These are phyloP conservation scores for Obelidium mucronatum DNA, from an alignment of 192 early-diverging fungal genomes.

Conservation along the genomic window DNA sequence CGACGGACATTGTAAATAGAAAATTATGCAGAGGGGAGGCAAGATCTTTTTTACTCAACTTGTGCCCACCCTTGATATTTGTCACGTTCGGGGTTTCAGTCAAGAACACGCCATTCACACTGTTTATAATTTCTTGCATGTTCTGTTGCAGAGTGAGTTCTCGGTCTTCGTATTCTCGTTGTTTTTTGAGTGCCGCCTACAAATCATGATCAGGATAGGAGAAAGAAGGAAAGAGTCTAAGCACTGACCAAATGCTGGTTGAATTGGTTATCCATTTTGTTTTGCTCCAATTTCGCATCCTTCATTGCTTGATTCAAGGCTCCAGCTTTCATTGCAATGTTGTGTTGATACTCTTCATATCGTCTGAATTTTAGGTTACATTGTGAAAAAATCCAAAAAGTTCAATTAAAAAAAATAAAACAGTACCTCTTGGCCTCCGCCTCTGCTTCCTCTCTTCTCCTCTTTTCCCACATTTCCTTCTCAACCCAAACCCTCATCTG, in stretches of 20 bases:
- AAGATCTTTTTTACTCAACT: slow-evolving; percentile 43
- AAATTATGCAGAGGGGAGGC: too few species aligned
- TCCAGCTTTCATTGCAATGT: slow-evolving; percentile 44
- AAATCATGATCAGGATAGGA: background rate
- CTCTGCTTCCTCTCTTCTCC: slow-evolving; percentile 40
- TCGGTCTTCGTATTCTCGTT: slow-evolving; percentile 43
- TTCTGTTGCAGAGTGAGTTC: slow-evolving; percentile 48
- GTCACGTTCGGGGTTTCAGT: slow-evolving; percentile 61
- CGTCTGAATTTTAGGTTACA: too few species aligned
- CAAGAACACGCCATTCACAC: slow-evolving; percentile 59
- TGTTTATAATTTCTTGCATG: slow-evolving; percentile 47
- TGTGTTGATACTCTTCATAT: slow-evolving; percentile 51
- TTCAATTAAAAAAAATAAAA: background rate
- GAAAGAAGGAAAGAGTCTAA: background rate
- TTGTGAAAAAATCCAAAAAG: background rate
- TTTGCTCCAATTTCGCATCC: slow-evolving; percentile 40
- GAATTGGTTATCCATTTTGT: slow-evolving; percentile 47
- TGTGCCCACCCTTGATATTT: slow-evolving; percentile 58
- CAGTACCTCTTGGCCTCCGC: slow-evolving; percentile 48
- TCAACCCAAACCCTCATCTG: slow-evolving; percentile 61
- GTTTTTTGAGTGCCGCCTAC: slow-evolving; percentile 49
- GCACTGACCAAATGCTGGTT: slow-evolving; percentile 50
- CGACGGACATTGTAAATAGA: background rate
- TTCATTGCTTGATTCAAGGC: slow-evolving; percentile 48
- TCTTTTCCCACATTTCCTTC: slow-evolving; percentile 55